Base-by-base conservation (phyloP, 768 basidiomycete genomes). In the Cystofilobasidium bisporidii region DNA sequence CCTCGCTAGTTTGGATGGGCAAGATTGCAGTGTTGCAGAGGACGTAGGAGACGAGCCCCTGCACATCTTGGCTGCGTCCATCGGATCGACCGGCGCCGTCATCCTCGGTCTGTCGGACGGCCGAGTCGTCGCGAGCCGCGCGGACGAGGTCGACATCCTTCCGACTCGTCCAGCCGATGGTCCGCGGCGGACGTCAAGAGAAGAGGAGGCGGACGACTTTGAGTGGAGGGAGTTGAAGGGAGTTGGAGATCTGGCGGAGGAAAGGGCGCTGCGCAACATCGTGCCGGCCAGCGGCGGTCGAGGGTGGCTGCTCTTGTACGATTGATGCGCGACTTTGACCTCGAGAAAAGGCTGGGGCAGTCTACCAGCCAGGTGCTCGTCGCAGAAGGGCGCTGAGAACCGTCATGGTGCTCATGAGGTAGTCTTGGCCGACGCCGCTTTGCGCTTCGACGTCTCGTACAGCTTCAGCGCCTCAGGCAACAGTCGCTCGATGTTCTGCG, bases 401-500 rank as follows among this genome's bases (percentile, higher is more conserved):
- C n/a, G n/a, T n/a, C n/a, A n/a, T n/a, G n/a, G n/a, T n/a, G 14
- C 14, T 43, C 28, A 56, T 6, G 53, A 56, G 8, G 10, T 8
- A 3, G 8, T 28, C 47, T 24, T 48, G 10, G 47, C 47, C 47
- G n/a, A 6, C 15, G n/a, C 22, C 1, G 47, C 47, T n/a, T 48
- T 48, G 4, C 22, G 5, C 47, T 24, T 3, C 22, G 47, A 48
- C 4, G 47, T 57, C 64, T 38, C 56, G 28, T 45, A 65, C 18
- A 65, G 10, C 17, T 59, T 45, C 14, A 60, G 14, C 22, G 65
- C 65, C 15, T 28, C 22, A 3, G 58, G 58, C 2, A 66, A 38
- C n/a, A 60, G 17, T 20, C 28, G 47, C 47, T 60, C 58, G 24
- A 66, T 53, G 58, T 61, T 36, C 26, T 45, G 47, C 53, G 28